Percentiles rank a stretch among this genome's conserved stretches.
phyloP scores from a whole-genome alignment of 1,139 yeast species.

The Protomyces macrosporus region DNA sequence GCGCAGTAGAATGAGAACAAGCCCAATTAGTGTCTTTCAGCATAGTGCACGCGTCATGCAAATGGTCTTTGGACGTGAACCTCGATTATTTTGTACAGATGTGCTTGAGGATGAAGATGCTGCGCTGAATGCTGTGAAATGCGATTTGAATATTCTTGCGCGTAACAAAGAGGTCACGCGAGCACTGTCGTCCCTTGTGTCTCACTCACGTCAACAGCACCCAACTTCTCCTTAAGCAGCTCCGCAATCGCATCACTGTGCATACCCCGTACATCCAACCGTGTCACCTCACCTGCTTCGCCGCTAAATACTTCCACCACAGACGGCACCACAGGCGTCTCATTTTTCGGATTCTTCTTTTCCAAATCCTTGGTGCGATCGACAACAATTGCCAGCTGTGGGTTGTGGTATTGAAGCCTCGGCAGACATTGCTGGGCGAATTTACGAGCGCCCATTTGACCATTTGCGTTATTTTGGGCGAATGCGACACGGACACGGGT shows the following conservation, averaged over 20 bases:
- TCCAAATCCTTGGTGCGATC: not conserved
- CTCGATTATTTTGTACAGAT: too few relatives aligned
- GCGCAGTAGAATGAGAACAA: too few relatives aligned
- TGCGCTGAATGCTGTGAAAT: too few relatives aligned
- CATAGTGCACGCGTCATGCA: too few relatives aligned
- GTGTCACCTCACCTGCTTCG: not conserved
- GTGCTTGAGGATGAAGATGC: too few relatives aligned
- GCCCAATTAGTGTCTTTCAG: too few relatives aligned
- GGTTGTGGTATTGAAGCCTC: slow-evolving; percentile 17
- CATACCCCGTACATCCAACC: not conserved
- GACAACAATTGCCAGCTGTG: slow-evolving; percentile 3
- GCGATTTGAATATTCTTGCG: too few relatives aligned
- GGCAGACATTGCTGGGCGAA: slow-evolving; percentile 19
- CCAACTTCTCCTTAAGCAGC: not conserved
- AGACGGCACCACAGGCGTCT: slow-evolving; percentile 1
- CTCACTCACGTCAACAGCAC: not conserved
- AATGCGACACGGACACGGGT: slow-evolving; percentile 5
- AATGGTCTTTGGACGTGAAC: too few relatives aligned
- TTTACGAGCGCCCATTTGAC: slow-evolving; percentile 24
- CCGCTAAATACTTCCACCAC: not conserved
- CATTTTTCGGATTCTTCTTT: not conserved
- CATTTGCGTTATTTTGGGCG: slow-evolving; percentile 17
- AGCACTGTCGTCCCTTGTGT: not conserved
- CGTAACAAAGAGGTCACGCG: not conserved
- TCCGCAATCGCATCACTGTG: slow-evolving; percentile 15